phyloP scores from a whole-genome alignment of 306 rosid species.

The Malus sylvestris region DNA sequence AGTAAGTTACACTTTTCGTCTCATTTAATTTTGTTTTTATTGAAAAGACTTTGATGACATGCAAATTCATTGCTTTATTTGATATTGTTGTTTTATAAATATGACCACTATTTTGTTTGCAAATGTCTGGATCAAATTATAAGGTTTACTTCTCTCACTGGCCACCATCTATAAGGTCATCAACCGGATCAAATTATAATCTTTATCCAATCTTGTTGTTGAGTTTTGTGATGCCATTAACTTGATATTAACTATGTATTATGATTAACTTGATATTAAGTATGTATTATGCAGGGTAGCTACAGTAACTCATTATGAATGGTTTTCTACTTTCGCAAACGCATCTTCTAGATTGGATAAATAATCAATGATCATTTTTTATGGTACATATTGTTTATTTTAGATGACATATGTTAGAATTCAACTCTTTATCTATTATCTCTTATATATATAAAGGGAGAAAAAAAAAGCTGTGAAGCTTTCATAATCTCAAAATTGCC shows the following conservation, averaged over 20 bases:
- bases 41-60: not conserved
- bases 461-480: too few relatives aligned
- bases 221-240: not conserved
- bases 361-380: not conserved
- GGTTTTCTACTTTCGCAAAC: not conserved
- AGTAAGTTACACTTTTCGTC: conserved; percentile 41
- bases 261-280: not conserved
- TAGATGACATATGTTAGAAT: not conserved
- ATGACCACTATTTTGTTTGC: not conserved
- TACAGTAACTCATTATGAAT: not conserved
- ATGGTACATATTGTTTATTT: not conserved
- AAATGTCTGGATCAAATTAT: too few relatives aligned
- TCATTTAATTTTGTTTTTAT: not conserved
- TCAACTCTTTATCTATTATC: not conserved
- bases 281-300: too few relatives aligned
- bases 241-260: too few relatives aligned
- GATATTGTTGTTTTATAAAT: not conserved
- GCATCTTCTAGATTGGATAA: not conserved
- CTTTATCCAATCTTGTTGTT: not conserved
- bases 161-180: not conserved
- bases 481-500: too few relatives aligned
- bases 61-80: not conserved
- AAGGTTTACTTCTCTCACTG: not conserved
- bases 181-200: not conserved
- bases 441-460: too few relatives aligned